phyloP scores from a whole-genome alignment of 2,329 filamentous ascomycete species.

The Myriosclerotinia curreyana region DNA sequence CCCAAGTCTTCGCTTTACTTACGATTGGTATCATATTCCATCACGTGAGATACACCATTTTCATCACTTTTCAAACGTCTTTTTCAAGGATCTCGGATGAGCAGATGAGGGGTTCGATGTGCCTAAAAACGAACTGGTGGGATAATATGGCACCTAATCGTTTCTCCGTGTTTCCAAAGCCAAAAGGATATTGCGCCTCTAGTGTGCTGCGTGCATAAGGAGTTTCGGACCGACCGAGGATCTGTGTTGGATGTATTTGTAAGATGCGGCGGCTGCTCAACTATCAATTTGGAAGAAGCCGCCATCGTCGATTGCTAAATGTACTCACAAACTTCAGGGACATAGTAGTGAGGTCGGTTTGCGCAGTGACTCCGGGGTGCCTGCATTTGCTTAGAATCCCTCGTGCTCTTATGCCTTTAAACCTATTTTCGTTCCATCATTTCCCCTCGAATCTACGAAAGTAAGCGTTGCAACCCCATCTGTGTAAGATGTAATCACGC shows the following conservation, averaged over 20 bases:
- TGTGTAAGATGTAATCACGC: background rate
- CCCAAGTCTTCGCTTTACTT: background rate
- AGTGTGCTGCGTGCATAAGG: slow-evolving; percentile 3
- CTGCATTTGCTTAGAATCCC: slow-evolving; percentile 2
- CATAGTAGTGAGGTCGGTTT: background rate
- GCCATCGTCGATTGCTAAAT: background rate
- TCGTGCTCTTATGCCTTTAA: slow-evolving; percentile 1
- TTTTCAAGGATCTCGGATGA: background rate
- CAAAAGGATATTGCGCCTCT: slow-evolving; percentile 12
- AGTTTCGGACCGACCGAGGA: slow-evolving; percentile 15
- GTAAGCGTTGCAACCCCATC: slow-evolving; percentile 18
- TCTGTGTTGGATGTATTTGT: background rate
- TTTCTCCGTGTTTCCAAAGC: slow-evolving; percentile 4
- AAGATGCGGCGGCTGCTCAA: background rate
- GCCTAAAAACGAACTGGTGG: background rate
- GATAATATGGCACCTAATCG: background rate
- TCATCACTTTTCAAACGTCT: background rate
- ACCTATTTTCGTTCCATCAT: slow-evolving; percentile 5
- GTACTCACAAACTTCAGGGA: background rate
- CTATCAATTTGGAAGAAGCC: background rate
- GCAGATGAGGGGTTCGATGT: background rate
- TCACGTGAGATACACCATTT: slow-evolving; percentile 6
- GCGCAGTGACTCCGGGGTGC: background rate
- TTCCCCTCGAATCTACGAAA: background rate
- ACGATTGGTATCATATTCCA: slow-evolving; percentile 6